These are phyloP conservation scores for Sporothrix globosa DNA, from an alignment of 2,329 filamentous ascomycete species.

Conservation along the genomic window DNA sequence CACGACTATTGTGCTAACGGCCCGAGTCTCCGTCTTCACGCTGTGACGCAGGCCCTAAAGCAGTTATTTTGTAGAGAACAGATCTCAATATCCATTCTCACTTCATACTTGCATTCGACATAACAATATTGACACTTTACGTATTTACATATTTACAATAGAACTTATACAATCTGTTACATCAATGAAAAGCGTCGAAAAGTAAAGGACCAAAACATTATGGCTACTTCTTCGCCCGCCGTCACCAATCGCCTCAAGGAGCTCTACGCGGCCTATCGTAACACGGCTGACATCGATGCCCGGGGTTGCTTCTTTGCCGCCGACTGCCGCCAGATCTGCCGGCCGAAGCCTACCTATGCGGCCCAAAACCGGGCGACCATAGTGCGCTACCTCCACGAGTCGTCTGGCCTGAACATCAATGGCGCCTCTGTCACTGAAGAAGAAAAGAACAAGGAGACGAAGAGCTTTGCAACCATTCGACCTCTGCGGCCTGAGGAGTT, in stretches of 20 bases:
- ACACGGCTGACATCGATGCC: slow-evolving; percentile 31
- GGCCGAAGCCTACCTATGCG: slow-evolving; percentile 38
- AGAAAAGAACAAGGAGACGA: neutral
- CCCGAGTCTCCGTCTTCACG: no score
- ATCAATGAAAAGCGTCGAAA: no score
- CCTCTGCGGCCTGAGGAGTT: neutral
- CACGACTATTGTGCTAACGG: no score
- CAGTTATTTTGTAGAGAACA: no score
- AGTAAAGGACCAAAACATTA: neutral
- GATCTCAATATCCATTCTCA: no score
- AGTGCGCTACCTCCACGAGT: slow-evolving; percentile 37
- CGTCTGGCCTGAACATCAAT: slow-evolving; percentile 25
- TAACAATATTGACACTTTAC: no score
- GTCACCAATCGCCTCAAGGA: slow-evolving; percentile 31
- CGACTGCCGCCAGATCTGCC: slow-evolving; percentile 38
- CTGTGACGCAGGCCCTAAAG: no score
- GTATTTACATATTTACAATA: no score
- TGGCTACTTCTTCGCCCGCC: neutral
- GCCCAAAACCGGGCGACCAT: slow-evolving; percentile 38
- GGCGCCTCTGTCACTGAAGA: neutral
- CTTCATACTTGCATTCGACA: no score
- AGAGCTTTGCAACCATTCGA: neutral
- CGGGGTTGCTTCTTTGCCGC: slow-evolving; percentile 34
- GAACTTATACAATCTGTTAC: no score
- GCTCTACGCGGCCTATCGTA: slow-evolving; percentile 33